These are phyloP conservation scores for Lasiosphaeria ovina DNA, from an alignment of 495 filamentous ascomycete genomes.

Conservation along the genomic window DNA sequence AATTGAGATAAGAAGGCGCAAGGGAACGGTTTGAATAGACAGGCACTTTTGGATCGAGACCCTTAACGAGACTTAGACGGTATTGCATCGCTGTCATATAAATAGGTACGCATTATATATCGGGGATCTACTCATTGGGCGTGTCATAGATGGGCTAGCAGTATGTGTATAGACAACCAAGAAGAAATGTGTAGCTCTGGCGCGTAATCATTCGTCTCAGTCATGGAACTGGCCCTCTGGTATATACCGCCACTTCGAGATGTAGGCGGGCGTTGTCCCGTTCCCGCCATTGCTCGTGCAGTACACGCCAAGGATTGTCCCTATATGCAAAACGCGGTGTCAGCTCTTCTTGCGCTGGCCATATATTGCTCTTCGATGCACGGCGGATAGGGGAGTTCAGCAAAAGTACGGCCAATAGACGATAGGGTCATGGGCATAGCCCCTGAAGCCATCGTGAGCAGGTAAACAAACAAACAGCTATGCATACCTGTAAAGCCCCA, in stretches of 20 bases:
- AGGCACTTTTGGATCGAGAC: neutral
- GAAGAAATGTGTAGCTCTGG: neutral
- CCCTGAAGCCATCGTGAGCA: neutral
- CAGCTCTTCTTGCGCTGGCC: neutral
- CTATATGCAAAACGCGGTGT: slow-evolving; percentile 13
- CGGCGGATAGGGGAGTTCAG: too few species aligned
- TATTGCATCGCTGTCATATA: neutral
- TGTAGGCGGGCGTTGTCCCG: slow-evolving; percentile 41
- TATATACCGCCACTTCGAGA: slow-evolving; percentile 47
- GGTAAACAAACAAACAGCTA: neutral
- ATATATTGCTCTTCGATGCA: neutral
- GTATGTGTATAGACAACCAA: neutral
- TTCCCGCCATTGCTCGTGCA: slow-evolving; percentile 51
- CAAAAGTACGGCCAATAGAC: too few species aligned
- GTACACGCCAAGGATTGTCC: slow-evolving; percentile 47
- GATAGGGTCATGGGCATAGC: too few species aligned
- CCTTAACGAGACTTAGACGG: too few species aligned
- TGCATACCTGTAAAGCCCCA: slow-evolving; percentile 50
- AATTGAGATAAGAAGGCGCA: slow-evolving; percentile 30
- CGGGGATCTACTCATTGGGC: neutral
- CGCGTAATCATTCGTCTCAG: slow-evolving; percentile 7
- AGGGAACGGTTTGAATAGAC: slow-evolving; percentile 14
- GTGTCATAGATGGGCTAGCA: too few species aligned
- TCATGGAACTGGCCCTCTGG: slow-evolving; percentile 43
- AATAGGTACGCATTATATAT: neutral